Conservation (phyloP, 2,329 filamentous ascomycete genomes). For the Hansfordia pulvinata region DNA sequence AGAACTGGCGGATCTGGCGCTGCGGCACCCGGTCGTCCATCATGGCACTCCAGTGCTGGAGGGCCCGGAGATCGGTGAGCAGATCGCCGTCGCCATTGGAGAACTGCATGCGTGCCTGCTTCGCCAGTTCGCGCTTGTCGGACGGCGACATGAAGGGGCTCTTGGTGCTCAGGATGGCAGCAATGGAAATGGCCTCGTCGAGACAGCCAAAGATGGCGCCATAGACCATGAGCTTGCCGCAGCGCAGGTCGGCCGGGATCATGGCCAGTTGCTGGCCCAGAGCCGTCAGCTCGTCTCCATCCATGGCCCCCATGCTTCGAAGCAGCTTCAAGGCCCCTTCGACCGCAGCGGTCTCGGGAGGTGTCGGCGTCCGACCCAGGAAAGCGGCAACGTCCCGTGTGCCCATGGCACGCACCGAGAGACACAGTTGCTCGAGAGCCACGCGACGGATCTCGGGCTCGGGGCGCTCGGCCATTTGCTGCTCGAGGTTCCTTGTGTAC, state of each 20-base stretch:
- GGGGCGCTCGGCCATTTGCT: conserved; percentile 74
- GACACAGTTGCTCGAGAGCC: conserved; percentile 83
- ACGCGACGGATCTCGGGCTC: conserved; percentile 91
- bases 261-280: conserved; percentile 89
- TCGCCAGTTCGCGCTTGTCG: conserved; percentile 71
- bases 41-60: conserved; percentile 67
- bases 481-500: conserved; percentile 76
- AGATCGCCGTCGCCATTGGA: conserved; percentile 72
- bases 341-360: conserved; percentile 73
- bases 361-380: conserved; percentile 75
- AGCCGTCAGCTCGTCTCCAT: conserved; percentile 75
- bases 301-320: conserved; percentile 74
- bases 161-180: conserved; percentile 79
- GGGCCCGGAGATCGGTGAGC: conserved; percentile 74
- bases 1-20: conserved; percentile 60
- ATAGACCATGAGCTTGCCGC: conserved; percentile 90
- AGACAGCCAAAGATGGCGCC: conserved; percentile 88
- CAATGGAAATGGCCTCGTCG: conserved; percentile 77
- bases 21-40: conserved; percentile 42
- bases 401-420: conserved; percentile 92
- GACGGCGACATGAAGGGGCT: conserved; percentile 78
- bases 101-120: conserved; percentile 63
- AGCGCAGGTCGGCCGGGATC: conserved; percentile 86
- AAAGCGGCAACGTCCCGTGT: conserved; percentile 71
- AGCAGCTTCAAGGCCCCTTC: conserved; percentile 72